phyloP scores from a whole-genome alignment of 331 rosid genomes.

The Quercus tomentella region DNA sequence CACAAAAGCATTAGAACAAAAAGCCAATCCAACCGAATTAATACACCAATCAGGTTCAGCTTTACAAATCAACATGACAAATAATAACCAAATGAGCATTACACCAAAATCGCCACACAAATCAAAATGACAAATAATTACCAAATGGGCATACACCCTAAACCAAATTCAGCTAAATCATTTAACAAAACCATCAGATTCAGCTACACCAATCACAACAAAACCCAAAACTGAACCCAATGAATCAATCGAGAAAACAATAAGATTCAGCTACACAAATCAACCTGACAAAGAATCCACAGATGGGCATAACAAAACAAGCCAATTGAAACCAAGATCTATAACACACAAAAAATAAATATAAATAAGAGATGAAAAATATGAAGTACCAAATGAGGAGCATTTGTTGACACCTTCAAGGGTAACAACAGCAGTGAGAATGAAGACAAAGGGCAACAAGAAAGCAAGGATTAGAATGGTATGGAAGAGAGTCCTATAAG shows the following conservation, averaged over 20 bases:
- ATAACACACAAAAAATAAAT: not conserved
- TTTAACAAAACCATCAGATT: not conserved
- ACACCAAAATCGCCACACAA: not conserved
- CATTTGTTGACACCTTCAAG: constrained; percentile 99
- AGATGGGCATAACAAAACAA: not conserved
- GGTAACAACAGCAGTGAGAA: constrained; percentile 98
- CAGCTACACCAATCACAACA: not conserved
- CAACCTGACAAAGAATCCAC: not conserved
- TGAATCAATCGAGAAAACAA: not conserved
- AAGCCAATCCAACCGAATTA: not conserved
- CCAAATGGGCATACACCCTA: not conserved
- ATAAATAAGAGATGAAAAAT: not conserved
- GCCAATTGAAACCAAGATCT: constrained; percentile 28
- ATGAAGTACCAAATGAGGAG: constrained; percentile 83
- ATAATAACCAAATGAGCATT: not conserved
- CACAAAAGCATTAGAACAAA: not conserved
- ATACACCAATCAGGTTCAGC: not conserved
- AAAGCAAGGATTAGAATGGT: constrained; percentile 97
- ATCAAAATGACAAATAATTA: not conserved
- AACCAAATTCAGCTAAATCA: not conserved
- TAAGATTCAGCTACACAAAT: not conserved
- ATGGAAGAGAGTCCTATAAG: constrained; percentile 97
- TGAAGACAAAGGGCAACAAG: constrained; percentile 97
- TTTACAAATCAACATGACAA: not conserved
- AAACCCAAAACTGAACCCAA: not conserved